Evolutionary conservation across 1,284 basidiomycete genomes (phyloP).

Genomic region (Ustilago xerochloae): DNA sequence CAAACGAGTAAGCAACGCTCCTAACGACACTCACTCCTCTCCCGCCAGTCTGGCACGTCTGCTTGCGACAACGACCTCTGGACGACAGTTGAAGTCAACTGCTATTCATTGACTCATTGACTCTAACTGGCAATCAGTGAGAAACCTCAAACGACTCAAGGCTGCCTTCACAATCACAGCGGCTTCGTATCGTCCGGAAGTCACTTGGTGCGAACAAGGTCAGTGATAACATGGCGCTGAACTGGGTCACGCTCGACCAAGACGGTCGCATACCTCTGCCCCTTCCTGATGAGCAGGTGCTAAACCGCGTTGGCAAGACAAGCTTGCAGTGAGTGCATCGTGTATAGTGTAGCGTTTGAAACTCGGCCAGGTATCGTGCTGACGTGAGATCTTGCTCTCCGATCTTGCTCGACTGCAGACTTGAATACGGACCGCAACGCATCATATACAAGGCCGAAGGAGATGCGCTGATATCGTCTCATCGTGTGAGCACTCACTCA

Average conservation of each 20-base stretch:
- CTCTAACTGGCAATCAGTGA: too few species aligned
- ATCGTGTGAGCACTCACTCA: slow-evolving; percentile 33
- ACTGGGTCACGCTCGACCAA: slow-evolving; percentile 59
- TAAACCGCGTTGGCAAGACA: slow-evolving; percentile 26
- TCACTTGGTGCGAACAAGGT: too few species aligned
- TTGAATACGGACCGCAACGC: slow-evolving; percentile 22
- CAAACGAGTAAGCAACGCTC: too few species aligned
- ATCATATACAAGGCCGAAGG: slow-evolving; percentile 51
- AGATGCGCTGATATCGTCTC: slow-evolving; percentile 45
- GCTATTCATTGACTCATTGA: too few species aligned
- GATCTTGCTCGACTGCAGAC: slow-evolving; percentile 6
- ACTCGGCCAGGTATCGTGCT: not conserved
- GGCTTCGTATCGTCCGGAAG: too few species aligned
- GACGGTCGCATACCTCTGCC: slow-evolving; percentile 47
- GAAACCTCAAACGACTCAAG: too few species aligned
- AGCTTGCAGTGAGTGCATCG: slow-evolving; percentile 40
- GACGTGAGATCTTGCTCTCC: not conserved
- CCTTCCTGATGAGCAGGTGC: slow-evolving; percentile 51
- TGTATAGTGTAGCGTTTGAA: not conserved
- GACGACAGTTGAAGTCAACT: too few species aligned
- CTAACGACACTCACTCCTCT: too few species aligned
- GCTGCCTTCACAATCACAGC: too few species aligned
- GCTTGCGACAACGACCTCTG: too few species aligned
- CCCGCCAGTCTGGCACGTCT: too few species aligned
- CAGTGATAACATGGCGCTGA: slow-evolving; percentile 49